Conservation (phyloP, 2,329 filamentous ascomycete genomes). For the Trichoderma semiorbis region DNA sequence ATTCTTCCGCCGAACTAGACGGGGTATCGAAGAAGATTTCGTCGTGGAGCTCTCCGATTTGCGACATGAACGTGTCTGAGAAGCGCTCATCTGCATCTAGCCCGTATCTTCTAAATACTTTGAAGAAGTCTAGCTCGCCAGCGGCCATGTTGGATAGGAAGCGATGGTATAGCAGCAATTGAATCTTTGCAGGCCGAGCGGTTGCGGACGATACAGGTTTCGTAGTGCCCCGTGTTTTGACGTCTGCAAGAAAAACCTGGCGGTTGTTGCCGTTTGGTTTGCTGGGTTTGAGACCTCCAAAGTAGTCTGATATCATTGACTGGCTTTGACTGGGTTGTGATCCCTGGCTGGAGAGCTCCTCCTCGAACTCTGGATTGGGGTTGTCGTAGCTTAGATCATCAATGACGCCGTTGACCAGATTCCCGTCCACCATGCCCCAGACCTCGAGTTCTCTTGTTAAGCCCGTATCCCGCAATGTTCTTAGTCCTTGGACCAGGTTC, state of each 20-base stretch:
- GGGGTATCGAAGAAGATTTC: conserved; percentile 55
- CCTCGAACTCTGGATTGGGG: conserved; percentile 68
- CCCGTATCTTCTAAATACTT: conserved; percentile 68
- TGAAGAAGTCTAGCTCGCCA: conserved; percentile 64
- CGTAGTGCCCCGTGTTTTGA: conserved; percentile 74
- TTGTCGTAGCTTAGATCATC: conserved; percentile 78
- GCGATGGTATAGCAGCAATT: conserved; percentile 85
- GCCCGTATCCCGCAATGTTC: conserved; percentile 67
- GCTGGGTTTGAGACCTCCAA: conserved; percentile 27
- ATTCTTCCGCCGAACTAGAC: conserved; percentile 32
- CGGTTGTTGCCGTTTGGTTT: conserved; percentile 12
- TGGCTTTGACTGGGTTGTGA: conserved; percentile 31
- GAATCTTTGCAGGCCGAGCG: conserved; percentile 75
- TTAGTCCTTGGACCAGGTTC: conserved; percentile 85
- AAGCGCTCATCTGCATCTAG: conserved; percentile 65
- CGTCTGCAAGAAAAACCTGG: conserved; percentile 73
- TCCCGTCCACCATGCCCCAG: conserved; percentile 79
- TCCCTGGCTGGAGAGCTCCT: conserved; percentile 45
- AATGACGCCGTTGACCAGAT: conserved; percentile 85
- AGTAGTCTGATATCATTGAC: conserved; percentile 40
- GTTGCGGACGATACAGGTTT: conserved; percentile 64
- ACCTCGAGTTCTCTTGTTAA: conserved; percentile 74
- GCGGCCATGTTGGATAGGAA: conserved; percentile 75
- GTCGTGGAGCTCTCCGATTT: conserved; percentile 67
- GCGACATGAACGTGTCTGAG: conserved; percentile 73